phyloP scores from a whole-genome alignment of 2,329 filamentous ascomycete species.

The Phialophora tarda region DNA sequence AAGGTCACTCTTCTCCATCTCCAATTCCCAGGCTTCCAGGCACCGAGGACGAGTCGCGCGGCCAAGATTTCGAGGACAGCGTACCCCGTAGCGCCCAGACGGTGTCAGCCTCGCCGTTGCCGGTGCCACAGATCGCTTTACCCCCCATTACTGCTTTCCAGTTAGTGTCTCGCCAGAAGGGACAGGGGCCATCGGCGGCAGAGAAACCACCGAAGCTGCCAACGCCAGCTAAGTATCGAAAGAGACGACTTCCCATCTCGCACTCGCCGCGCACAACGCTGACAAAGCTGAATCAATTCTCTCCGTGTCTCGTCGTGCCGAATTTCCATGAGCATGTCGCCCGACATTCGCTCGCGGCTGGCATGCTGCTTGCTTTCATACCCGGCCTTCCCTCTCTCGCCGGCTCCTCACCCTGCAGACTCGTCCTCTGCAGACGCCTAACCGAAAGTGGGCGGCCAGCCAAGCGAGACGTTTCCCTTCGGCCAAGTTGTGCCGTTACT shows the following conservation, averaged over 20 bases:
- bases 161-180: background rate
- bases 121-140: background rate
- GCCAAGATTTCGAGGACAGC: background rate
- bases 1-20: background rate
- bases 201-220: background rate
- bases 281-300: background rate
- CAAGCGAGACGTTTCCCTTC: conserved; percentile 14
- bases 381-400: background rate
- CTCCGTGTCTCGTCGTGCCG: background rate
- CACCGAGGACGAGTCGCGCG: background rate
- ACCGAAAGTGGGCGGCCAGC: conserved; percentile 8
- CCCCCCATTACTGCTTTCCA: background rate
- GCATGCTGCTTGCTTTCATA: background rate
- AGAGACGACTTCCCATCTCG: background rate
- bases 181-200: background rate
- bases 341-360: background rate
- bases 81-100: conserved; percentile 11
- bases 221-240: background rate
- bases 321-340: background rate
- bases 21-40: background rate
- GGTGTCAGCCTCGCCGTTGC: conserved; percentile 26
- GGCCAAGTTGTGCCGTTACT: conserved; percentile 13
- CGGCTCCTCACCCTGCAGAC: background rate
- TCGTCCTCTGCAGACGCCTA: background rate
- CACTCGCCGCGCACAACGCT: background rate